Evolutionary conservation across 2,329 filamentous ascomycete genomes (phyloP).

Genomic region (Fusarium setosum): DNA sequence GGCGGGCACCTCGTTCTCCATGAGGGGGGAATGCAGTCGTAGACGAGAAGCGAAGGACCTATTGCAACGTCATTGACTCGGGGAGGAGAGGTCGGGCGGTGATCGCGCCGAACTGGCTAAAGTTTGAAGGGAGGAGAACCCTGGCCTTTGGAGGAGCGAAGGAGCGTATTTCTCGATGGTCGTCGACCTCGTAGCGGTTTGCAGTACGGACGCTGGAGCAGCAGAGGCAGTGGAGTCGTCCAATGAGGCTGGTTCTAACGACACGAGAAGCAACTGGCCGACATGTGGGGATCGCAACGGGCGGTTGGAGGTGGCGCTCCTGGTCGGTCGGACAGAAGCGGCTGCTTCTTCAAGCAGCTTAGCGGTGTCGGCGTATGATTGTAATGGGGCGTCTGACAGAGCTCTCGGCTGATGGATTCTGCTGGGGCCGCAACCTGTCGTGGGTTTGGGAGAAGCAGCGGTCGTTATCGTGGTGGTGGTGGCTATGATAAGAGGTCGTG

Average conservation of each 20-base stretch:
- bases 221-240: constrained; percentile 42
- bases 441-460: constrained; percentile 14
- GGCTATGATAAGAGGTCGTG: constrained; percentile 34
- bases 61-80: constrained; percentile 46
- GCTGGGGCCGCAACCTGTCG: neutral
- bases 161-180: constrained; percentile 23
- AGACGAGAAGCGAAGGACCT: constrained; percentile 25
- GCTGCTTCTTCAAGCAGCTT: constrained; percentile 19
- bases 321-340: constrained; percentile 23
- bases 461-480: constrained; percentile 1
- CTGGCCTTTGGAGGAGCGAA: constrained; percentile 23
- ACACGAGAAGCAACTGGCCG: constrained; percentile 44
- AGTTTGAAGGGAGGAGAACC: constrained; percentile 10
- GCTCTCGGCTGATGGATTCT: neutral
- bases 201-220: constrained; percentile 34
- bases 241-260: constrained; percentile 43
- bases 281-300: constrained; percentile 43
- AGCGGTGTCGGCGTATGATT: constrained; percentile 18
- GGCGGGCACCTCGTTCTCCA: constrained; percentile 59
- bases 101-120: constrained; percentile 27
- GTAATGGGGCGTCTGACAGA: constrained; percentile 13
- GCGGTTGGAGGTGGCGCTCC: constrained; percentile 41
- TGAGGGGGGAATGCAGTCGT: constrained; percentile 41
- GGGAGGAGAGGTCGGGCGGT: constrained; percentile 26
- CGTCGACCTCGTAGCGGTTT: constrained; percentile 34